Evolutionary conservation across 495 filamentous ascomycete genomes (phyloP).

Genomic region (Talaromyces wortmannii): DNA sequence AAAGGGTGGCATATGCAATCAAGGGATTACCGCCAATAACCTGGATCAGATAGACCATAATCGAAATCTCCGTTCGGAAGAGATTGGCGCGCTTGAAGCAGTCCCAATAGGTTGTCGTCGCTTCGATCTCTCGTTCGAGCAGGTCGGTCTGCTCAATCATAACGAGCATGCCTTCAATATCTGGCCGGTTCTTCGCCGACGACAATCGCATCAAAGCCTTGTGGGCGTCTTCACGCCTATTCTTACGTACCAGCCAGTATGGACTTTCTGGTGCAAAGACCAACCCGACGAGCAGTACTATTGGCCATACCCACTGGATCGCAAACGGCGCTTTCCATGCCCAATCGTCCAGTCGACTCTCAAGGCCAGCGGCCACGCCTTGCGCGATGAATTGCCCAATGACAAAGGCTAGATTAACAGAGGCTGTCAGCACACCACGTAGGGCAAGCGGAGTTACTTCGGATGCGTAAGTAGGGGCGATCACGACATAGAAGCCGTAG

Average conservation of each 20-base stretch:
- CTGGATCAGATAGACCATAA: conserved; percentile 18
- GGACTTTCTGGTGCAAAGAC: conserved; percentile 40
- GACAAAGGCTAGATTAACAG: conserved; percentile 40
- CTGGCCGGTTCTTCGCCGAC: not conserved
- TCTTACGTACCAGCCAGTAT: conserved; percentile 35
- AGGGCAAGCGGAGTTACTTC: conserved; percentile 41
- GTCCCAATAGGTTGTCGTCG: conserved; percentile 27
- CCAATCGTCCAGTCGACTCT: conserved; percentile 32
- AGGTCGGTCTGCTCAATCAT: conserved; percentile 29
- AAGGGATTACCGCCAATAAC: conserved; percentile 21
- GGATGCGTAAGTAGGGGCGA: conserved; percentile 45
- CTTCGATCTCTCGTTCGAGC: conserved; percentile 21
- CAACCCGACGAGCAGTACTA: conserved; percentile 29
- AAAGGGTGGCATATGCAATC: conserved; percentile 29
- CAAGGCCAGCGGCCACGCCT: conserved; percentile 37
- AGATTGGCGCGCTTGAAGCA: conserved; percentile 32
- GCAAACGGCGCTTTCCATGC: conserved; percentile 50
- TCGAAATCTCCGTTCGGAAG: conserved; percentile 32
- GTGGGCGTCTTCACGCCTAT: conserved; percentile 36
- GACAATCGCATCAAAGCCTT: conserved; percentile 33
- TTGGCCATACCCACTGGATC: conserved; percentile 50
- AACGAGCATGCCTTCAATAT: conserved; percentile 24
- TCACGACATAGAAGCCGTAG: conserved; percentile 41
- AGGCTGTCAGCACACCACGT: conserved; percentile 35
- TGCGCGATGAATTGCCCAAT: conserved; percentile 46